Base-by-base conservation (phyloP, 2,329 filamentous ascomycete genomes). In the Chrysosphaeria jannelii region DNA sequence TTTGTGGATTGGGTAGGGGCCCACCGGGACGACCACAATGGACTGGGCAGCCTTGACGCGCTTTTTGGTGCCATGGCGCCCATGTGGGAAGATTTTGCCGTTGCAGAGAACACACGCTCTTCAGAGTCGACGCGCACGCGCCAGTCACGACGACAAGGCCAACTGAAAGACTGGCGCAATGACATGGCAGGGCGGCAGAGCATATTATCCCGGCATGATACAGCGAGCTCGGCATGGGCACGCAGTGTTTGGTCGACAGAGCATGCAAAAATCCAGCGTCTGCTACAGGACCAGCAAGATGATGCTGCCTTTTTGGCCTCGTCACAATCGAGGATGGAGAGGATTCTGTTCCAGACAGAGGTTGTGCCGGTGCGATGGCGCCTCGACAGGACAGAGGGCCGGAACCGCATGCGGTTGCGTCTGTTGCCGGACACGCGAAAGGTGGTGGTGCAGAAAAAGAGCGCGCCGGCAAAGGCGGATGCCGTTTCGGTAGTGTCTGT, bases 201-300 rank as follows among this genome's bases (percentile, higher is more conserved):
- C 31, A 51, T 70, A 10, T 57, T 79, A 27, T 53, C 69, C 25
- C 65, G 65, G n/a, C 81, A 93, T 36, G 75, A 90, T 35, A 64
- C 72, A 32, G 71, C 75, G 1, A 81, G 85, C 26, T 68, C 62
- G 19, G 68, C 81, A 28, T 97, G 81, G 85, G 71, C 81, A 49
- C 76, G 79, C 34, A 93, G 90, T 35, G 90, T 97, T 19, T 85
- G 81, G 41, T 66, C 70, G 23, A 76, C 81, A 0, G 85, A 97
- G 39, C 69, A 85, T 32, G 60, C 81, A 37, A 93, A 90, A 39
- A 69, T 89, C 32, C 81, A 93, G 39, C 58, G 85, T 30, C 57
- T 74, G 10, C 47, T 78, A 25, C 85, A 97, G 42, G 88, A 97
- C 36, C 75, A 90, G 36, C 78, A 91, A 34, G 85, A 97, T 38